These are phyloP conservation scores for Candida coquimbonensis DNA, from an alignment of 805 yeast genomes.

Conservation along the genomic window DNA sequence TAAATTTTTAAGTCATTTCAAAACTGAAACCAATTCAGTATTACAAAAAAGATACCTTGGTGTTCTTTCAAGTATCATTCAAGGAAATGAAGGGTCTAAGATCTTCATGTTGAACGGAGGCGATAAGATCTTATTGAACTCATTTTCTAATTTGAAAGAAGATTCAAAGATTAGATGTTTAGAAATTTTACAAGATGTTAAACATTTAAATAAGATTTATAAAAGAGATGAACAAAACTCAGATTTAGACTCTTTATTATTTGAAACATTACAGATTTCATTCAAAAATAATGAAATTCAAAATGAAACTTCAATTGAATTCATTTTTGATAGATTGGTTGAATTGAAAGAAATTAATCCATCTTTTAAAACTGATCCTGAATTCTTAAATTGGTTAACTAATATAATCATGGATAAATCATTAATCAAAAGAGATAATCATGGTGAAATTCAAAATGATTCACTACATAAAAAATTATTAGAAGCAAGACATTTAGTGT, in stretches of 20 bases:
- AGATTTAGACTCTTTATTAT: constrained; percentile 5
- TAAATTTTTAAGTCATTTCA: constrained; percentile 6
- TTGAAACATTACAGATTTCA: constrained; percentile 14
- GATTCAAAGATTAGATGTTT: constrained; percentile 32
- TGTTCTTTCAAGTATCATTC: constrained; percentile 39
- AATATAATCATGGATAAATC: constrained; percentile 32
- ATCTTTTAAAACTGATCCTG: constrained; percentile 20
- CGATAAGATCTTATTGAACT: constrained; percentile 18
- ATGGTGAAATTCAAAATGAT: constrained; percentile 25
- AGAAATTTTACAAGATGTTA: constrained; percentile 41
- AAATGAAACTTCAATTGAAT: constrained; percentile 36
- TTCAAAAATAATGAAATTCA: constrained; percentile 21
- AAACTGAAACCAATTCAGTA: constrained; percentile 22
- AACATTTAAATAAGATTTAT: constrained; percentile 1
- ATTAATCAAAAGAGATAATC: constrained; percentile 17
- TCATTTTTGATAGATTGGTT: constrained; percentile 34
- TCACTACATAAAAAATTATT: constrained; percentile 33
- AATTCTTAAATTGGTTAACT: constrained; percentile 61
- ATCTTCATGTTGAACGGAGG: constrained; percentile 17
- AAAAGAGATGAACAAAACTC: constrained; percentile 11
- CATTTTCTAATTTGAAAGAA: constrained; percentile 17
- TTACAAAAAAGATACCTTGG: constrained; percentile 45
- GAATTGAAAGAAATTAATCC: constrained; percentile 26
- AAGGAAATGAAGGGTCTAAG: constrained; percentile 27
- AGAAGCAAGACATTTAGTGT: constrained; percentile 53